Evolutionary conservation across 2,329 filamentous ascomycete genomes (phyloP).

Genomic region (Cryphonectria parasitica): DNA sequence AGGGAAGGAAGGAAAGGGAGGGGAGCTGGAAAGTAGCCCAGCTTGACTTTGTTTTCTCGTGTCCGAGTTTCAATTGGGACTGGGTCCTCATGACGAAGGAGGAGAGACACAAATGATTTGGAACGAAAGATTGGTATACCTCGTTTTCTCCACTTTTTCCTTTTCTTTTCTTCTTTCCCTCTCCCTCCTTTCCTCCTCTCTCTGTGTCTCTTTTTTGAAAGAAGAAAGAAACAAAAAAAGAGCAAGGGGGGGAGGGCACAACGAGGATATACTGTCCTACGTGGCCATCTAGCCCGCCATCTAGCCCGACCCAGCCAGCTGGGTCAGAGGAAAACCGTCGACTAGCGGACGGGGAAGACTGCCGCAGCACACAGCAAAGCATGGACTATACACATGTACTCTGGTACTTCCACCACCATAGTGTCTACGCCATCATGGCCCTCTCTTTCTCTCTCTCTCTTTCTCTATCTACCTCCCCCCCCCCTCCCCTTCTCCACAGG

Average conservation of each 20-base stretch:
- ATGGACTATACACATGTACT: too few species aligned
- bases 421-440: not conserved
- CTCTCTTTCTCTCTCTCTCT: too few species aligned
- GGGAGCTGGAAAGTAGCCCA: not conserved
- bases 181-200: too few species aligned
- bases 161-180: too few species aligned
- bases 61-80: not conserved
- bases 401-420: too few species aligned
- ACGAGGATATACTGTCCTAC: not conserved
- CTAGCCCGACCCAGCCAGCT: slow-evolving; percentile 5
- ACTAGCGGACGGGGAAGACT: not conserved
- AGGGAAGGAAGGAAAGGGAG: too few species aligned
- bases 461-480: too few species aligned
- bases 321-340: not conserved
- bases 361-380: not conserved
- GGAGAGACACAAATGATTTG: not conserved
- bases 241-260: too few species aligned
- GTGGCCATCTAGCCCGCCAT: not conserved
- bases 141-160: too few species aligned
- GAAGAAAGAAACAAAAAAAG: not conserved
- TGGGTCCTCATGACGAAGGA: not conserved
- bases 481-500: not conserved
- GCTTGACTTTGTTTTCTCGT: not conserved
- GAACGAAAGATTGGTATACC: not conserved
- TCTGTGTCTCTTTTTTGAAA: too few species aligned